phyloP scores from a whole-genome alignment of 495 filamentous ascomycete genomes.

The Talaromyces trachyspermus region DNA sequence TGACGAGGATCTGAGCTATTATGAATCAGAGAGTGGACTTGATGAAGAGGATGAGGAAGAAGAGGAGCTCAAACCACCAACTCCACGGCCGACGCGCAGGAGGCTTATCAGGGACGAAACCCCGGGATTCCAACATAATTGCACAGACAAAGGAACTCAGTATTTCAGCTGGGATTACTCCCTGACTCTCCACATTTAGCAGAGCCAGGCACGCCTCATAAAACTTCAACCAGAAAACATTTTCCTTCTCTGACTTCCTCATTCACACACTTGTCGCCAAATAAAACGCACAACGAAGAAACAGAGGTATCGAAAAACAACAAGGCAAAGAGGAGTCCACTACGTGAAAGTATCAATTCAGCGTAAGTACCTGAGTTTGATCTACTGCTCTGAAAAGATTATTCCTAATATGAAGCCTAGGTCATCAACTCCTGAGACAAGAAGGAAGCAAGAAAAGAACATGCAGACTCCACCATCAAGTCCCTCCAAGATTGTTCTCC shows the following conservation, averaged over 20 bases:
- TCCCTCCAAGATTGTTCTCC: constrained; percentile 34
- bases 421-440: constrained; percentile 26
- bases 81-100: constrained; percentile 15
- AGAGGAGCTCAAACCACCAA: constrained; percentile 13
- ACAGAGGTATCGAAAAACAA: not conserved
- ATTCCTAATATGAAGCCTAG: constrained; percentile 8
- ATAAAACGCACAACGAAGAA: not conserved
- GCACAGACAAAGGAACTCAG: constrained; percentile 13
- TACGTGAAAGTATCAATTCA: constrained; percentile 8
- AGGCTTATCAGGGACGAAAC: constrained; percentile 30
- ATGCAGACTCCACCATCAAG: constrained; percentile 38
- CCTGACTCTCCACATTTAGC: not conserved
- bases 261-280: not conserved
- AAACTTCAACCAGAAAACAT: not conserved
- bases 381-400: not conserved
- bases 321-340: constrained; percentile 4
- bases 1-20: constrained; percentile 34
- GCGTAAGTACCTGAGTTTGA: constrained; percentile 2
- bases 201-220: constrained; percentile 1
- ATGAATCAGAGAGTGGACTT: constrained; percentile 29
- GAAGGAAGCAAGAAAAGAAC: constrained; percentile 15
- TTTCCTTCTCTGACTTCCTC: not conserved
- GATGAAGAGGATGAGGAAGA: constrained; percentile 18
- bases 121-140: constrained; percentile 15
- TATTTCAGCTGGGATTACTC: constrained; percentile 19